phyloP scores from a whole-genome alignment of 768 basidiomycete species.

The Auricularia cornea region DNA sequence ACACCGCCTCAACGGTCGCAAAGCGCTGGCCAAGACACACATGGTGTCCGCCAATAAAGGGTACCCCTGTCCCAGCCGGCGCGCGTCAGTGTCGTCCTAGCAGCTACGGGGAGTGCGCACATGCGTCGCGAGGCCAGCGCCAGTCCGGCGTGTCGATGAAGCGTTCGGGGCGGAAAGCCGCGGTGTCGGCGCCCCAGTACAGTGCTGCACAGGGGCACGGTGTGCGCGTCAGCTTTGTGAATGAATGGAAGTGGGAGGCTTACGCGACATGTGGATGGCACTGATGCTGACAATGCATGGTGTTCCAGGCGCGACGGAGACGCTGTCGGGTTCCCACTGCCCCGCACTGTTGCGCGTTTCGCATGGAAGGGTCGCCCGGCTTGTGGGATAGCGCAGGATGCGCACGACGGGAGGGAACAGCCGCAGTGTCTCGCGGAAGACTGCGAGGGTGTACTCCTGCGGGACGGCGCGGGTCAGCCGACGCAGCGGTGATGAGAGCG shows the following conservation, averaged over 20 bases:
- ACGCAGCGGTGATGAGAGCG: constrained; percentile 37
- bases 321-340: no score
- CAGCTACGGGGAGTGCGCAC: constrained; percentile 19
- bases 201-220: constrained; percentile 29
- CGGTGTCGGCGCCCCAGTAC: constrained; percentile 40
- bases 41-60: constrained; percentile 38
- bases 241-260: constrained; percentile 12
- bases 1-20: constrained; percentile 32
- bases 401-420: constrained; percentile 24
- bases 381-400: no score
- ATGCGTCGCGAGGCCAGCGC: constrained; percentile 44
- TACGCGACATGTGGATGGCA: constrained; percentile 39
- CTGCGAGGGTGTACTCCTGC: no score
- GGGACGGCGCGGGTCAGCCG: no score
- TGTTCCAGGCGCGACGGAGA: no score
- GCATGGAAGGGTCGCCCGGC: no score
- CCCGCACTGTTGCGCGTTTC: no score
- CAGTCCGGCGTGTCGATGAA: constrained; percentile 44
- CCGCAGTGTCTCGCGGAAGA: no score
- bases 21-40: constrained; percentile 45
- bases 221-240: neutral
- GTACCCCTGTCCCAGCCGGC: no score
- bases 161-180: constrained; percentile 40
- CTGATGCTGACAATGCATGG: constrained; percentile 29
- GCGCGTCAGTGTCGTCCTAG: neutral